Conservation (phyloP, 1,284 basidiomycete species). For the Marasmius tenuissimus region DNA sequence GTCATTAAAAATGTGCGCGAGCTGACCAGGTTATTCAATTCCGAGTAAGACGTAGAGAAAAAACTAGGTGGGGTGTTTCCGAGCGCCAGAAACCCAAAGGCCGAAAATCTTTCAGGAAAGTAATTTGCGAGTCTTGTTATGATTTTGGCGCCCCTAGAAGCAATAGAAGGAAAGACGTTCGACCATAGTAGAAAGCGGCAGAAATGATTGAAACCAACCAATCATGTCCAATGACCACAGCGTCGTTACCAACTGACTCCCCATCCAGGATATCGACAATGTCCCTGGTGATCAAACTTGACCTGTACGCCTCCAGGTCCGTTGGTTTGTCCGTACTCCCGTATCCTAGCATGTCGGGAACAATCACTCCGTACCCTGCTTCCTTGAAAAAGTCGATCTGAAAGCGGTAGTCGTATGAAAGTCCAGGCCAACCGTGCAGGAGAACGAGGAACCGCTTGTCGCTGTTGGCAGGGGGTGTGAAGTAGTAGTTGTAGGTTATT, state of each 20-base stretch:
- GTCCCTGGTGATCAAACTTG: conserved; percentile 38
- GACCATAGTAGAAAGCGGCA: not conserved
- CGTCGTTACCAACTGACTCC: conserved; percentile 30
- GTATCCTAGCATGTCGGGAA: conserved; percentile 15
- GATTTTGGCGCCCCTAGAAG: not conserved
- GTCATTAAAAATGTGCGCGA: conserved; percentile 16
- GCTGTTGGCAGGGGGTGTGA: too few species aligned
- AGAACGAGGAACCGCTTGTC: too few species aligned
- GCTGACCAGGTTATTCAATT: conserved; percentile 14
- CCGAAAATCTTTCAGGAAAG: conserved; percentile 38
- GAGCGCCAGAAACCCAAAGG: conserved; percentile 42
- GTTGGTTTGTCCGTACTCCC: conserved; percentile 12
- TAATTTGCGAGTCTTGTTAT: conserved; percentile 34
- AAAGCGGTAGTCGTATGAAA: too few species aligned
- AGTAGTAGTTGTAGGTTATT: too few species aligned
- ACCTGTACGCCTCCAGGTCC: not conserved
- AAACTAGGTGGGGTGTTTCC: conserved; percentile 32
- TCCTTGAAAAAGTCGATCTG: not conserved
- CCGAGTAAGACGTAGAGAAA: conserved; percentile 2
- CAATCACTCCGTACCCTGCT: conserved; percentile 13
- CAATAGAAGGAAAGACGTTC: conserved; percentile 27
- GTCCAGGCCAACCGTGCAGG: too few species aligned
- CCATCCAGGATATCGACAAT: conserved; percentile 45
- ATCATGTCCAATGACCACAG: conserved; percentile 47
- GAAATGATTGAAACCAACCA: conserved; percentile 31